A percentile compares a stretch with the other conserved stretches of the same genome.
Conservation (phyloP, 2,329 filamentous ascomycete species). For the Exophiala mesophila region DNA sequence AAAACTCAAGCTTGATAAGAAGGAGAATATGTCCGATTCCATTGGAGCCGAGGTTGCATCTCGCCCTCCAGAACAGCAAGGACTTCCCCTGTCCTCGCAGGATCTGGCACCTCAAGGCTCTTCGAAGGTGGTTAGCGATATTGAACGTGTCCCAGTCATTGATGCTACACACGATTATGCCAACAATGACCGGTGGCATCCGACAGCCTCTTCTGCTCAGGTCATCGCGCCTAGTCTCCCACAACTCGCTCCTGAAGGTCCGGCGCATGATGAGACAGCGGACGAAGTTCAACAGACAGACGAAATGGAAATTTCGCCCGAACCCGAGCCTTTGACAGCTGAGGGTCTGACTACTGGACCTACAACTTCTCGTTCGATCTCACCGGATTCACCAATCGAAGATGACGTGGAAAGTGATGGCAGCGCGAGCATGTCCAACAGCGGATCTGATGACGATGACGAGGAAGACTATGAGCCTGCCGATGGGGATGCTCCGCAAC, state of each 20-base stretch:
- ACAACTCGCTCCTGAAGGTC: too few species aligned
- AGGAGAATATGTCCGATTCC: slow-evolving; percentile 14
- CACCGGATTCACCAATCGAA: slow-evolving; percentile 13
- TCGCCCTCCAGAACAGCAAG: neutral
- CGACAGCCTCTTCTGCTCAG: neutral
- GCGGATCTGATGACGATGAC: slow-evolving; percentile 41
- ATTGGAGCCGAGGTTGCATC: neutral
- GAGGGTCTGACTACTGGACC: neutral
- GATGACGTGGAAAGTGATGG: slow-evolving; percentile 23
- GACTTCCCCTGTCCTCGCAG: neutral
- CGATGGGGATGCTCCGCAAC: slow-evolving; percentile 13
- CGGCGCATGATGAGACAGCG: neutral
- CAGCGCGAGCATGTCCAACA: slow-evolving; percentile 29
- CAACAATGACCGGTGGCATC: neutral
- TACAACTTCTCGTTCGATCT: neutral
- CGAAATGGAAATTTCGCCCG: slow-evolving; percentile 22
- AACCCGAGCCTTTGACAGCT: slow-evolving; percentile 6
- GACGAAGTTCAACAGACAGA: slow-evolving; percentile 10
- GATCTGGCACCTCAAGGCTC: neutral
- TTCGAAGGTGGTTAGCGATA: neutral
- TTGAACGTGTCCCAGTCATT: neutral
- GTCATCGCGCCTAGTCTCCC: neutral
- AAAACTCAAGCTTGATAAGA: slow-evolving; percentile 43
- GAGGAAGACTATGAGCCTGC: slow-evolving; percentile 23
- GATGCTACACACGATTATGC: neutral